Evolutionary conservation across 495 filamentous ascomycete genomes (phyloP).

Genomic region (Aspergillus funiculosus): DNA sequence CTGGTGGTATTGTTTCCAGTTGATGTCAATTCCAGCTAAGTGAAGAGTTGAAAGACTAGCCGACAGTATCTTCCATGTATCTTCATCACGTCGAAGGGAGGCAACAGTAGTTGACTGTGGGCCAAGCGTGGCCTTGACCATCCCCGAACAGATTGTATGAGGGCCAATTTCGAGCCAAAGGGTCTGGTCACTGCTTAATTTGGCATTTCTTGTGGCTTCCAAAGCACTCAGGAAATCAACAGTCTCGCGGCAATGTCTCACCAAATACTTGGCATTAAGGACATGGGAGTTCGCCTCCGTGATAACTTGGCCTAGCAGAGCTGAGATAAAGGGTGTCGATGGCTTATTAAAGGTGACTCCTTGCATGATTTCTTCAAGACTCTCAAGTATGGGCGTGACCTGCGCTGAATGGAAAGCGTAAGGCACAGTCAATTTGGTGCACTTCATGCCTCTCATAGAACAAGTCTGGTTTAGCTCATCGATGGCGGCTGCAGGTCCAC

Average conservation of each 20-base stretch:
- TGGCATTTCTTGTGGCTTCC: slow-evolving; percentile 47
- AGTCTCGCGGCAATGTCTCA: slow-evolving; percentile 59
- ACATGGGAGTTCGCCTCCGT: slow-evolving; percentile 43
- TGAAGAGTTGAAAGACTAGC: slow-evolving; percentile 57
- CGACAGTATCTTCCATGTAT: slow-evolving; percentile 60
- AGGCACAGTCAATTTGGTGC: slow-evolving; percentile 59
- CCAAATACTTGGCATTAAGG: slow-evolving; percentile 56
- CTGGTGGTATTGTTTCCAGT: slow-evolving; percentile 75
- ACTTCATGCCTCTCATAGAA: slow-evolving; percentile 49
- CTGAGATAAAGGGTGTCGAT: slow-evolving; percentile 65
- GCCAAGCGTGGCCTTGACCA: slow-evolving; percentile 64
- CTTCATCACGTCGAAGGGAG: slow-evolving; percentile 51
- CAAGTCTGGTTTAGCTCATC: slow-evolving; percentile 53
- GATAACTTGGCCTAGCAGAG: slow-evolving; percentile 56
- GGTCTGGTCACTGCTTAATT: slow-evolving; percentile 38
- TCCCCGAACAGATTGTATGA: slow-evolving; percentile 60
- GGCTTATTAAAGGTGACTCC: slow-evolving; percentile 54
- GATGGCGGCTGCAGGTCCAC: slow-evolving; percentile 49
- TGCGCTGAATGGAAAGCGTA: slow-evolving; percentile 77
- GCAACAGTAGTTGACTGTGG: slow-evolving; percentile 51
- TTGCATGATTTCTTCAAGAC: slow-evolving; percentile 53
- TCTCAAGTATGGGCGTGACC: slow-evolving; percentile 62
- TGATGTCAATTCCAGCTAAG: slow-evolving; percentile 56
- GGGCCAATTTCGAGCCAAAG: slow-evolving; percentile 62
- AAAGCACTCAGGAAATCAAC: slow-evolving; percentile 69